These are phyloP conservation scores for Kwoniella shandongensis DNA, from an alignment of 768 basidiomycete species.

Conservation along the genomic window DNA sequence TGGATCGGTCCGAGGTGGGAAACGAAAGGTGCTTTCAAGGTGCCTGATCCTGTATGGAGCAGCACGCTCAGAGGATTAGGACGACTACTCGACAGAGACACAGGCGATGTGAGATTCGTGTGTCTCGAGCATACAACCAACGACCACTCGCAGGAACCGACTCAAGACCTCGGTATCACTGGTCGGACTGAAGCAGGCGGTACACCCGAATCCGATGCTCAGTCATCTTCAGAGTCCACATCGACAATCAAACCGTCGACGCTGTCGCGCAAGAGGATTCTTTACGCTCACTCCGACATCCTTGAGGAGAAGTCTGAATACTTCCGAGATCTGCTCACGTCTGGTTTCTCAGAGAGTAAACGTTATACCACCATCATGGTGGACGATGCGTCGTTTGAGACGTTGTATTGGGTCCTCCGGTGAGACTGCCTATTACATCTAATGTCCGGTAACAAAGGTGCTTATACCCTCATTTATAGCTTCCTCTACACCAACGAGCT, in stretches of 20 bases:
- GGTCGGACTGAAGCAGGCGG: too few species aligned
- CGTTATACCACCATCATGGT: slow-evolving; percentile 67
- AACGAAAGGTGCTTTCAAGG: neutral
- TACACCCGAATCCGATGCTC: too few species aligned
- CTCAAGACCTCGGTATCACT: neutral
- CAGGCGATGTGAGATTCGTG: slow-evolving; percentile 74
- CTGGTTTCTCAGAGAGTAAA: slow-evolving; percentile 63
- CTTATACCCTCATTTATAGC: neutral
- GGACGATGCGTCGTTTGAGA: slow-evolving; percentile 74
- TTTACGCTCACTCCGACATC: slow-evolving; percentile 79
- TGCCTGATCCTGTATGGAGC: neutral
- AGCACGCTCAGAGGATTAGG: slow-evolving; percentile 58
- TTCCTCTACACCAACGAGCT: slow-evolving; percentile 7
- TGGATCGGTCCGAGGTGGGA: slow-evolving; percentile 59
- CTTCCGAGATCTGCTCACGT: slow-evolving; percentile 71
- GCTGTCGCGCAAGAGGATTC: slow-evolving; percentile 67
- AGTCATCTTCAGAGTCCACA: too few species aligned
- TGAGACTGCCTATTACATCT: slow-evolving; percentile 49
- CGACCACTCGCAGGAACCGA: slow-evolving; percentile 29
- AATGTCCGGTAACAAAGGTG: neutral
- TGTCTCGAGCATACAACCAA: slow-evolving; percentile 61
- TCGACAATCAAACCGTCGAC: slow-evolving; percentile 56
- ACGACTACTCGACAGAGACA: slow-evolving; percentile 68
- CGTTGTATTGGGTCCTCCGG: slow-evolving; percentile 75
- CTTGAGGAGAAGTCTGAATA: slow-evolving; percentile 73